phyloP scores from a whole-genome alignment of 2,329 filamentous ascomycete genomes.

The Exophiala sideris region DNA sequence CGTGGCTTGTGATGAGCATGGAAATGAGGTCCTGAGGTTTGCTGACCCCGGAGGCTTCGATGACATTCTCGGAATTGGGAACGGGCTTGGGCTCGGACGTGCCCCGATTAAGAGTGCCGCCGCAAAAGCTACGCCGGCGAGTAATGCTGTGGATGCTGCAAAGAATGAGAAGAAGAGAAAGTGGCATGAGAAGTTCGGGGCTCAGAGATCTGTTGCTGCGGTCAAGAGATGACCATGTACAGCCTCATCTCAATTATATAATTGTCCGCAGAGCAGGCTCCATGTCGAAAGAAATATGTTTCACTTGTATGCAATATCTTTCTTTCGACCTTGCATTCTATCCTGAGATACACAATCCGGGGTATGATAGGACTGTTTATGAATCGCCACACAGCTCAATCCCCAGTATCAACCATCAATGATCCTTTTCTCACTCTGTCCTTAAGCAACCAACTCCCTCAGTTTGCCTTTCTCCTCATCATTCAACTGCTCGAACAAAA shows the following conservation, averaged over 20 bases:
- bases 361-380: too few species aligned
- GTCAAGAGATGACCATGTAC: not conserved
- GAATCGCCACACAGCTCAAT: too few species aligned
- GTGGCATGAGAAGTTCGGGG: slow-evolving; percentile 30
- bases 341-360: too few species aligned
- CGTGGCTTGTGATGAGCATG: not conserved
- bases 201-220: slow-evolving; percentile 16
- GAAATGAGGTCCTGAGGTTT: slow-evolving; percentile 8
- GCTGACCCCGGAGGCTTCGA: not conserved
- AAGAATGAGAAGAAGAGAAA: slow-evolving; percentile 25
- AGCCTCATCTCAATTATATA: not conserved
- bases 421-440: too few species aligned
- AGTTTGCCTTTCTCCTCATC: slow-evolving; percentile 42
- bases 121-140: not conserved
- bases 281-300: not conserved
- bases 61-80: not conserved
- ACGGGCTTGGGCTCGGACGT: not conserved
- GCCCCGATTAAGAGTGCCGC: not conserved
- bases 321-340: too few species aligned
- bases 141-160: not conserved
- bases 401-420: too few species aligned
- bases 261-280: not conserved
- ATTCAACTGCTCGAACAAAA: slow-evolving; percentile 54
- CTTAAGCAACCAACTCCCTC: slow-evolving; percentile 22
- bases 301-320: too few species aligned